phyloP scores from a whole-genome alignment of 140 eudicot species.

The Cichorium intybus region DNA sequence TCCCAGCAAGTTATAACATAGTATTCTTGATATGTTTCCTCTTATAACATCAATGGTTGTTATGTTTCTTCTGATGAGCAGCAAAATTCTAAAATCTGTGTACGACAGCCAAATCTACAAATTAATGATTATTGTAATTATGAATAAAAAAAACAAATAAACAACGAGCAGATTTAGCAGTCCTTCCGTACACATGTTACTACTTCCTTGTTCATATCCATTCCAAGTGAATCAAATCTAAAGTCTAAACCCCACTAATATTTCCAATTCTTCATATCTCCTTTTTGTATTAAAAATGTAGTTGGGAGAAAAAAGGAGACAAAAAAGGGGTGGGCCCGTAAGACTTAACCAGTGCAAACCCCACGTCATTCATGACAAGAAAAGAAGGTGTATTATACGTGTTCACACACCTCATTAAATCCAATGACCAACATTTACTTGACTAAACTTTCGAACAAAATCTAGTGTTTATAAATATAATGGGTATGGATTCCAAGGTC shows the following conservation, averaged over 20 bases:
- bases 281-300: neutral
- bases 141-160: neutral
- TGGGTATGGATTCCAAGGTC: neutral
- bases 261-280: constrained; percentile 4
- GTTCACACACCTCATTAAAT: constrained; percentile 18
- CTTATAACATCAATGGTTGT: no score
- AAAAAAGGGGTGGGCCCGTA: neutral
- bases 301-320: neutral
- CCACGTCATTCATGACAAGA: constrained; percentile 7
- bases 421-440: neutral
- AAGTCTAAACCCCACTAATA: neutral
- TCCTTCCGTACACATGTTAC: neutral
- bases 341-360: neutral
- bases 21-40: no score
- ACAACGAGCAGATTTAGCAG: neutral
- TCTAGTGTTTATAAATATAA: neutral
- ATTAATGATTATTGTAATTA: no score
- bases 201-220: neutral
- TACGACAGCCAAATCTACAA: no score
- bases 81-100: no score
- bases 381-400: neutral
- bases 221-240: neutral
- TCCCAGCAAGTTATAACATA: no score
- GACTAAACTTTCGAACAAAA: neutral
- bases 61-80: no score